Evolutionary conservation across 116 monocot species (phyloP), one percentile per base, ranked within the genome.

Genomic region (Posidonia oceanica): DNA sequence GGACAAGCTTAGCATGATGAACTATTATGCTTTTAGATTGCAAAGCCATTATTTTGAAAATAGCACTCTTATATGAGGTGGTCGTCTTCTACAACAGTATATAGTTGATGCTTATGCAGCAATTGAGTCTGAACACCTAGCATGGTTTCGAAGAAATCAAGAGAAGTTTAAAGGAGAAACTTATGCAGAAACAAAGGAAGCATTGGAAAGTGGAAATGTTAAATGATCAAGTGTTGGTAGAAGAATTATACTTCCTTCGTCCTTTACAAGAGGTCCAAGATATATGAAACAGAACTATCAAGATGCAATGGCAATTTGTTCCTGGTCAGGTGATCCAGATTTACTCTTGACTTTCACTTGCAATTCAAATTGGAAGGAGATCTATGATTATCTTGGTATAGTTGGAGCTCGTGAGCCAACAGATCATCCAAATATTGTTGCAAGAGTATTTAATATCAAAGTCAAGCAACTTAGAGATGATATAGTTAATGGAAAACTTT

Each of bases 251-350:
- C 29, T 29, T 36, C 60, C 3, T 66, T 69, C 3, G n/a, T n/a
- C n/a, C n/a, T n/a, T n/a, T n/a, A 39, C 62, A 6, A 51, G 61
- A 6, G 59, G 75, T 7, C 59, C 60, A 3, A 16, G 74, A 51
- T 79, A 74, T 64, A 79, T 79, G 64, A 38, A 63, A 5, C 66
- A 80, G 41, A 80, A 75, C 17, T 75, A 80, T 40, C 80, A 75
- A 16, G 80, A 75, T 67, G 75, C 71, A 3, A 80, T 80, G 65
- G 58, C 66, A 11, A 63, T 75, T 3, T 74, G 71, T 39, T 6
- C 14, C 4, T 65, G 18, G 60, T 67, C 48, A 52, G 52, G 79
- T 14, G 55, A 36, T 0, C 69, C 42, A 5, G 62, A 79, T 57
- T 56, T 69, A n/a, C 1, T 29, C 29, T 29, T 29, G 29, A 29